Evolutionary conservation across 1,284 basidiomycete genomes (phyloP).

Genomic region (Peniophora sp.): DNA sequence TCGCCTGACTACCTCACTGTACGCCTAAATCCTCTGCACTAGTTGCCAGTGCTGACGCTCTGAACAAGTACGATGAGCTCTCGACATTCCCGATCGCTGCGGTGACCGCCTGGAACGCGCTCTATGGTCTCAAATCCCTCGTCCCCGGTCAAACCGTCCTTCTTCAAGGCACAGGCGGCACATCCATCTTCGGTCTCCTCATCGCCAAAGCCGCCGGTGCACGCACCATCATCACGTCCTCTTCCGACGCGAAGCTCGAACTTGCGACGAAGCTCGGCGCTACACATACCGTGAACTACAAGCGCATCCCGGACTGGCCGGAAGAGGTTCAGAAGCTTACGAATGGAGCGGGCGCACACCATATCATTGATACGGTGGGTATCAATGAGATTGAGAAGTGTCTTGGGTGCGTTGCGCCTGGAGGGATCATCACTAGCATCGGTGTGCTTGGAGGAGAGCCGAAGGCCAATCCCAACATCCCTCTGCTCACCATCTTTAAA

Average conservation of each 20-base stretch:
- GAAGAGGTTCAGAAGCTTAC: slow-evolving; percentile 22
- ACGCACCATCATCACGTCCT: slow-evolving; percentile 43
- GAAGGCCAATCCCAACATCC: background rate
- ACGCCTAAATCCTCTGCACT: no score
- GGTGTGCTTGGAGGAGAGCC: slow-evolving; percentile 26
- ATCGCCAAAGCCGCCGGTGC: slow-evolving; percentile 30
- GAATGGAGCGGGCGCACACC: slow-evolving; percentile 32
- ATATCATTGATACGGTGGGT: slow-evolving; percentile 36
- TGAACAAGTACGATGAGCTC: slow-evolving; percentile 48
- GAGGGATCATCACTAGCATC: slow-evolving; percentile 31
- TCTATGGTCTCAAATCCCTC: slow-evolving; percentile 2
- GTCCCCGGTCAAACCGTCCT: slow-evolving; percentile 5
- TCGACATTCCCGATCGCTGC: slow-evolving; percentile 29
- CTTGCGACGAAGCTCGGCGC: slow-evolving; percentile 38
- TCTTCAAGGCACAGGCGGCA: slow-evolving; percentile 10
- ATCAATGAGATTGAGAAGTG: slow-evolving; percentile 30
- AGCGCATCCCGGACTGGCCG: slow-evolving; percentile 32
- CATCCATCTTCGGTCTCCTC: slow-evolving; percentile 13
- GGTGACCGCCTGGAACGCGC: slow-evolving; percentile 7
- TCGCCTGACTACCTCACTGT: slow-evolving; percentile 36
- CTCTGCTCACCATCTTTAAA: background rate
- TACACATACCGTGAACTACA: slow-evolving; percentile 52
- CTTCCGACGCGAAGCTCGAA: slow-evolving; percentile 49
- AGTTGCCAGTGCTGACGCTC: no score
- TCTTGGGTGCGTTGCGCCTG: slow-evolving; percentile 23